Evolutionary conservation across 805 yeast genomes (phyloP).

Genomic region (Schwanniomyces vanrijiae): DNA sequence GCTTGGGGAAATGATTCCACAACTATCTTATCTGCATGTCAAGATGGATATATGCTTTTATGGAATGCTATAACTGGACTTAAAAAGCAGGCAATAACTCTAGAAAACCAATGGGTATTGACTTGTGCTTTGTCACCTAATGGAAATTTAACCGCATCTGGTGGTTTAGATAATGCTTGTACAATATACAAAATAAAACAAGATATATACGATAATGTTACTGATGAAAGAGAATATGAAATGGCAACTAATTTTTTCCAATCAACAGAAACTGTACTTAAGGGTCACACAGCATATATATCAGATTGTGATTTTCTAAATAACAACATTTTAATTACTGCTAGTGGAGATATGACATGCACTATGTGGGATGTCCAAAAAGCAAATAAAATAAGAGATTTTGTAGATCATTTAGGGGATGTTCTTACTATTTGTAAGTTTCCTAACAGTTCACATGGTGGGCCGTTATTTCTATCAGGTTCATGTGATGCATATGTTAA

Average conservation of each 20-base stretch:
- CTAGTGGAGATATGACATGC: slow-evolving; percentile 82
- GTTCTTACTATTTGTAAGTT: slow-evolving; percentile 47
- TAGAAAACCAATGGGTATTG: slow-evolving; percentile 79
- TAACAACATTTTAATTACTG: slow-evolving; percentile 58
- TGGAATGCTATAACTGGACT: slow-evolving; percentile 80
- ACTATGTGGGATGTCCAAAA: slow-evolving; percentile 75
- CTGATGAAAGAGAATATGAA: slow-evolving; percentile 2
- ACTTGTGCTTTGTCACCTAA: slow-evolving; percentile 72
- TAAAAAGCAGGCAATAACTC: slow-evolving; percentile 66
- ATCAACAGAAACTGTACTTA: slow-evolving; percentile 53
- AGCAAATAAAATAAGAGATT: slow-evolving; percentile 53
- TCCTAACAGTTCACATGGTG: slow-evolving; percentile 10
- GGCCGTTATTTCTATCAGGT: slow-evolving; percentile 52
- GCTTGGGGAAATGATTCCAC: slow-evolving; percentile 68
- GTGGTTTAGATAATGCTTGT: slow-evolving; percentile 79
- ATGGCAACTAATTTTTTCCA: slow-evolving; percentile 16
- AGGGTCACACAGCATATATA: slow-evolving; percentile 83
- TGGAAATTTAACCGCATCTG: slow-evolving; percentile 69
- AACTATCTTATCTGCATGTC: slow-evolving; percentile 69
- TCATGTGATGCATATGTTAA: slow-evolving; percentile 69
- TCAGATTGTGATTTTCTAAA: slow-evolving; percentile 70
- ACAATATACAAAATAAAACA: slow-evolving; percentile 54
- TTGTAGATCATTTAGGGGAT: slow-evolving; percentile 71
- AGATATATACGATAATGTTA: slow-evolving; percentile 6
- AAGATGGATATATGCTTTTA: slow-evolving; percentile 79